These are phyloP conservation scores for Epithemia pelagica DNA, from an alignment of 108 stramenopile species.

Conservation along the genomic window DNA sequence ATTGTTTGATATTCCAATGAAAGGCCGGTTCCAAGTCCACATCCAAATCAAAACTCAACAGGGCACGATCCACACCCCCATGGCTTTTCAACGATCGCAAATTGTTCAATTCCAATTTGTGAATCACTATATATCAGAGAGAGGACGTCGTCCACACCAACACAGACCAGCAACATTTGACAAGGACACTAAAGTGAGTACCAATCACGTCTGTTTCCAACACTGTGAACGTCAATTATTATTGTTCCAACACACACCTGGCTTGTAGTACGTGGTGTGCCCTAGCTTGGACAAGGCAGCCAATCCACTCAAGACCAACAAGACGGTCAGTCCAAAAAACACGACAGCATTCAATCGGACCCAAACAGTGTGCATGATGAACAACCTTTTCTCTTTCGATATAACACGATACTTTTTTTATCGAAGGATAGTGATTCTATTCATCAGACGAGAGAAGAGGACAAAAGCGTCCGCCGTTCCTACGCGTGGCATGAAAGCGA, in stretches of 20 bases:
- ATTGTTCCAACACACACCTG: slow-evolving; percentile 30
- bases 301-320: slow-evolving; percentile 83
- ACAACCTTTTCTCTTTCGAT: too few species aligned
- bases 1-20: slow-evolving; percentile 98
- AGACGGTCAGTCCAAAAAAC: slow-evolving; percentile 95
- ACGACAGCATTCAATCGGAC: slow-evolving; percentile 97
- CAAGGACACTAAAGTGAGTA: neutral
- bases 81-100: slow-evolving; percentile 82
- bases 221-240: neutral
- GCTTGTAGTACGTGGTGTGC: slow-evolving; percentile 48
- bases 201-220: neutral
- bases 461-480: too few species aligned
- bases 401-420: too few species aligned
- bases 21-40: slow-evolving; percentile 94
- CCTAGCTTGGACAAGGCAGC: slow-evolving; percentile 78
- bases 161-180: neutral
- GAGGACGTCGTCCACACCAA: neutral
- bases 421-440: too few species aligned
- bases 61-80: slow-evolving; percentile 89
- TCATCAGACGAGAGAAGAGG: too few species aligned
- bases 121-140: slow-evolving; percentile 57
- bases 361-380: slow-evolving; percentile 91
- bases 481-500: too few species aligned
- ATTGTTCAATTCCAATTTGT: slow-evolving; percentile 60
- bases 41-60: slow-evolving; percentile 88